These are phyloP conservation scores for Mycena galopus DNA, from an alignment of 768 basidiomycete species.

Conservation along the genomic window DNA sequence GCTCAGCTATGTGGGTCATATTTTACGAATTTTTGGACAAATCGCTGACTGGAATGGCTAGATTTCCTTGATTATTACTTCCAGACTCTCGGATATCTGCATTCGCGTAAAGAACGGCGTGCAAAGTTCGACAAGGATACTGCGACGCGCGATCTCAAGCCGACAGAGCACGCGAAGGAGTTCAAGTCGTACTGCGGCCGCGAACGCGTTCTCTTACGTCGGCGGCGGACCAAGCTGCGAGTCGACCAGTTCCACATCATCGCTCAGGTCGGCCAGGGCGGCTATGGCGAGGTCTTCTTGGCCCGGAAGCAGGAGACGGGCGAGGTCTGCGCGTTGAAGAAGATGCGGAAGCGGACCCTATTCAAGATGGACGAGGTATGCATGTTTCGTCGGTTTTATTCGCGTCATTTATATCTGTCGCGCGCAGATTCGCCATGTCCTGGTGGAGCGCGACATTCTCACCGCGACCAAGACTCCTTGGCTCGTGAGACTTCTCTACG, in stretches of 20 bases:
- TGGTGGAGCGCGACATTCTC: slow-evolving; percentile 97
- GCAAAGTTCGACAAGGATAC: slow-evolving; percentile 89
- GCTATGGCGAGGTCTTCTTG: slow-evolving; percentile 97
- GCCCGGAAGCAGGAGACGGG: slow-evolving; percentile 96
- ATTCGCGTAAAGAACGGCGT: slow-evolving; percentile 87
- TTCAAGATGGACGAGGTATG: slow-evolving; percentile 98
- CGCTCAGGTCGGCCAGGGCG: slow-evolving; percentile 98
- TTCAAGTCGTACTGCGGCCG: slow-evolving; percentile 94
- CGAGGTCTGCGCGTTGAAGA: slow-evolving; percentile 97
- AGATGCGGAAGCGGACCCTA: slow-evolving; percentile 94
- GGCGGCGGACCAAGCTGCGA: slow-evolving; percentile 91
- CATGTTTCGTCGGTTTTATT: slow-evolving; percentile 10
- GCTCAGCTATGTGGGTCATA: slow-evolving; percentile 89
- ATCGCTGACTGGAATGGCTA: slow-evolving; percentile 45
- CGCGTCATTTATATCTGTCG: slow-evolving; percentile 14
- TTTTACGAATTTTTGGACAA: slow-evolving; percentile 18
- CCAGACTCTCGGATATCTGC: slow-evolving; percentile 91
- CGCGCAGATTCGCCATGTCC: slow-evolving; percentile 91
- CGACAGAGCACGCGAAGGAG: slow-evolving; percentile 76
- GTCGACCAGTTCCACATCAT: slow-evolving; percentile 99
- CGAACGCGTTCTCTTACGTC: slow-evolving; percentile 92
- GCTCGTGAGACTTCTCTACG: slow-evolving; percentile 94
- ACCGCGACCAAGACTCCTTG: slow-evolving; percentile 98
- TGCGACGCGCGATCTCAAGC: slow-evolving; percentile 68
- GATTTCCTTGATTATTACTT: slow-evolving; percentile 99